Evolutionary conservation across 2,329 filamentous ascomycete species (phyloP), one percentile per base, ranked within the genome.

Genomic region (Podosphaera fusca): DNA sequence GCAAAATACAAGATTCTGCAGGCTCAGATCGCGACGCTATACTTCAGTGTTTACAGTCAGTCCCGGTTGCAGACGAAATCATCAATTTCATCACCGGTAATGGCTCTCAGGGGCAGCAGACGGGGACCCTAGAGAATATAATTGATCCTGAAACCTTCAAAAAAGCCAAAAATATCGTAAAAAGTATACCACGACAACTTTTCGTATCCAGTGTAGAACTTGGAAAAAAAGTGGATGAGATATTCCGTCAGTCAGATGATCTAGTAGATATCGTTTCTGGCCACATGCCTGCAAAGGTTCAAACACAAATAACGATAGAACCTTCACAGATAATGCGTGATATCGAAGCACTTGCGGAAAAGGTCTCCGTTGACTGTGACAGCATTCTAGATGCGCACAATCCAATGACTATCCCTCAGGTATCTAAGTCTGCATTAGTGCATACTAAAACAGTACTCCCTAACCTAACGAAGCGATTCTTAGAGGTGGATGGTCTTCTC

Each of bases 321-420:
- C 76, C 84, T 4, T 69, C 73, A 30, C 80, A 84, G 60, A 72
- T 95, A 5, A 73, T 92, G 55, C 78, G 87, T 60, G 92, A 96
- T 67, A 87, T 96, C 49, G 83, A 90, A 66, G 84, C 86, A 0
- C 75, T 96, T 57, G 82, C 82, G 55, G 87, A 81, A 64, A 95
- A 95, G 70, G 85, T 98, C 55, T 81, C 82, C 53, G 85, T 83
- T 4, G 92, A 96, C 69, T 86, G 87, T 65, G 83, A 88, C 62
- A 82, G 86, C 61, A 80, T 87, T 9, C 72, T 87, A 50, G 75
- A 77, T 4, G 73, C 79, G 1, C 79, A 79, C 61, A 81, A 81
- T 46, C 72, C 81, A n/a, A 82, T 81, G 62, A 79, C 80, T 61
- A 65, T 81, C 14, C 71, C 75, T 1, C 79, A 81, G 63, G 79